Percentiles rank a stretch among this genome's conserved stretches.
phyloP scores from a whole-genome alignment of 192 early-diverging fungal genomes.

The Borealophlyctis nickersoniae region DNA sequence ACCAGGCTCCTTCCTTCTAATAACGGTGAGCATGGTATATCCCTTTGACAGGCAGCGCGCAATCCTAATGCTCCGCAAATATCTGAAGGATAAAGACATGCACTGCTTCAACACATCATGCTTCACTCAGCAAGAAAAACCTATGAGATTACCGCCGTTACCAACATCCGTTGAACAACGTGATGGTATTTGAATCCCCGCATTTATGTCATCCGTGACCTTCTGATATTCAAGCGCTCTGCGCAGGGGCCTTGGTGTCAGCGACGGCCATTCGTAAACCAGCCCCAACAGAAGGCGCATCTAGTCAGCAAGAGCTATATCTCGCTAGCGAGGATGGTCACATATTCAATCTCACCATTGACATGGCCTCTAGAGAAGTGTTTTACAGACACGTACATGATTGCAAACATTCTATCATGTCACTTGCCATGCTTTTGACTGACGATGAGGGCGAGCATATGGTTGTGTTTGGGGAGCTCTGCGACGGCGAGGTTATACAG shows the following conservation, averaged over 20 bases:
- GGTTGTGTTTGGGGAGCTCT: conserved; percentile 38
- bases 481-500: conserved; percentile 34
- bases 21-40: conserved; percentile 6
- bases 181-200: no score
- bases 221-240: conserved; percentile 2
- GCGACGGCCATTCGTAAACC: background rate
- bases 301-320: conserved; percentile 19
- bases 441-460: conserved; percentile 8
- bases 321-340: conserved; percentile 25
- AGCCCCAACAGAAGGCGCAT: conserved; percentile 3
- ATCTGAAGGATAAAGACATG: no score
- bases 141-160: no score
- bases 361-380: background rate
- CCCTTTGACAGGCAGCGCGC: background rate
- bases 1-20: conserved; percentile 15
- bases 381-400: background rate
- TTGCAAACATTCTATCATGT: background rate
- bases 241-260: background rate
- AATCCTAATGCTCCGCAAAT: background rate
- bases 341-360: conserved; percentile 19
- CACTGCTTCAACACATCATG: no score
- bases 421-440: background rate
- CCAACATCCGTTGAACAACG: no score
- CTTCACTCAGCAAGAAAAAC: no score
- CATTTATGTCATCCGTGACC: background rate